These are phyloP conservation scores for Cicer cuneatum DNA, from an alignment of 306 rosid genomes.

Conservation along the genomic window DNA sequence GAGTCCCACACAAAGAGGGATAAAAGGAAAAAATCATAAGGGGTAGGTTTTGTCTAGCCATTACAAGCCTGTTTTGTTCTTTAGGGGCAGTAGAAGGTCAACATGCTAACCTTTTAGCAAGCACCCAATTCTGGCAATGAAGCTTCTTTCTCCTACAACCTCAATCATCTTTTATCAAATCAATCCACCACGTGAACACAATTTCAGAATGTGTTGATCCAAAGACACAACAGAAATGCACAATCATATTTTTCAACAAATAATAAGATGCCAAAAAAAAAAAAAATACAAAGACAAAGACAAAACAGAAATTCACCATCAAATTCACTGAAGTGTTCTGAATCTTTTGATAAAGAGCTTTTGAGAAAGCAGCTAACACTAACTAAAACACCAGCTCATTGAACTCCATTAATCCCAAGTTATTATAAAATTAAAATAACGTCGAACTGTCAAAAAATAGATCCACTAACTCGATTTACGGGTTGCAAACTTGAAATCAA, in stretches of 20 bases:
- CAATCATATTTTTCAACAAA: slow-evolving; percentile 28
- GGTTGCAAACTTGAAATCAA: slow-evolving; percentile 33
- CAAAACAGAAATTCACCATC: neutral
- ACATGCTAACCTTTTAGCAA: slow-evolving; percentile 5
- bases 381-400: slow-evolving; percentile 30
- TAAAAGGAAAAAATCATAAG: neutral
- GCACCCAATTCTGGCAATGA: slow-evolving; percentile 23
- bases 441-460: neutral
- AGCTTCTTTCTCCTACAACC: slow-evolving; percentile 19
- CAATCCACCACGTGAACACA: slow-evolving; percentile 25
- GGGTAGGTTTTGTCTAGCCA: slow-evolving; percentile 16
- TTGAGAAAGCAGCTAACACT: slow-evolving; percentile 15
- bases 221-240: slow-evolving; percentile 31
- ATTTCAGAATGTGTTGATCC: slow-evolving; percentile 26
- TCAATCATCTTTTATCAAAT: slow-evolving; percentile 38
- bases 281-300: slow-evolving; percentile 15
- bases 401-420: slow-evolving; percentile 12
- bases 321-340: slow-evolving; percentile 7
- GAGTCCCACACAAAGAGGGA: neutral
- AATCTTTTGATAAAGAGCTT: neutral
- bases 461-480: neutral
- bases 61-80: slow-evolving; percentile 19
- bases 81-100: neutral
- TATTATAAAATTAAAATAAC: neutral
- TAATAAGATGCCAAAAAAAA: slow-evolving; percentile 6